These are phyloP conservation scores for Stentor coeruleus DNA, from an alignment of 73 alveolate species.

Conservation along the genomic window DNA sequence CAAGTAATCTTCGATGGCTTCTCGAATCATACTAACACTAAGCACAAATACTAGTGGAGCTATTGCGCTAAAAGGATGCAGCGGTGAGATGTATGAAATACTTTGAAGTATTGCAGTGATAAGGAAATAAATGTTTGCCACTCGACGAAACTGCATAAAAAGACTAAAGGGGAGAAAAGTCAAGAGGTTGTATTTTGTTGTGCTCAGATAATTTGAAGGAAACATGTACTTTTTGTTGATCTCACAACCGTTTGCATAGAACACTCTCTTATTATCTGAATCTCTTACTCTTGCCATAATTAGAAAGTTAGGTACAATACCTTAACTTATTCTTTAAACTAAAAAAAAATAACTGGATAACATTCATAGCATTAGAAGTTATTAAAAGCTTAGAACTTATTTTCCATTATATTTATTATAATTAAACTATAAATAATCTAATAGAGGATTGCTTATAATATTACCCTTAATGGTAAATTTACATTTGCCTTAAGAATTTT, in stretches of 20 bases:
- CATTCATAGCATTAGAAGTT: too few relatives aligned
- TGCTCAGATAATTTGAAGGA: slow-evolving; percentile 57
- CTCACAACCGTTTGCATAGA: slow-evolving; percentile 18
- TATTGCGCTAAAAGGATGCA: slow-evolving; percentile 54
- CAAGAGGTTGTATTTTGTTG: slow-evolving; percentile 69
- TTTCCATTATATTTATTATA: too few relatives aligned
- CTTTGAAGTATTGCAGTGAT: slow-evolving; percentile 63
- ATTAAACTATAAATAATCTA: too few relatives aligned
- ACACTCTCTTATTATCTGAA: background rate
- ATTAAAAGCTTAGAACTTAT: too few relatives aligned
- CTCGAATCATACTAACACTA: slow-evolving; percentile 75
- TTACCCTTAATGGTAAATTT: too few relatives aligned
- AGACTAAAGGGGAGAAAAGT: slow-evolving; percentile 67
- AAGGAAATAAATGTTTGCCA: slow-evolving; percentile 78
- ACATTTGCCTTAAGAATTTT: too few relatives aligned
- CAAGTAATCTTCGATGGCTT: slow-evolving; percentile 86
- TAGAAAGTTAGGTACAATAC: too few relatives aligned
- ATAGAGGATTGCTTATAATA: too few relatives aligned
- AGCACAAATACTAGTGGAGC: slow-evolving; percentile 64
- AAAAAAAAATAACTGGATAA: too few relatives aligned
- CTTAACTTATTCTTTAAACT: too few relatives aligned
- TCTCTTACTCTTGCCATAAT: background rate
- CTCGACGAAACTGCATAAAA: slow-evolving; percentile 58
- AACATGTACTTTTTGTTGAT: background rate
- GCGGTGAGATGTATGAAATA: slow-evolving; percentile 69